Evolutionary conservation across 2,329 filamentous ascomycete species (phyloP).

Genomic region (Diaporthe helianthi): DNA sequence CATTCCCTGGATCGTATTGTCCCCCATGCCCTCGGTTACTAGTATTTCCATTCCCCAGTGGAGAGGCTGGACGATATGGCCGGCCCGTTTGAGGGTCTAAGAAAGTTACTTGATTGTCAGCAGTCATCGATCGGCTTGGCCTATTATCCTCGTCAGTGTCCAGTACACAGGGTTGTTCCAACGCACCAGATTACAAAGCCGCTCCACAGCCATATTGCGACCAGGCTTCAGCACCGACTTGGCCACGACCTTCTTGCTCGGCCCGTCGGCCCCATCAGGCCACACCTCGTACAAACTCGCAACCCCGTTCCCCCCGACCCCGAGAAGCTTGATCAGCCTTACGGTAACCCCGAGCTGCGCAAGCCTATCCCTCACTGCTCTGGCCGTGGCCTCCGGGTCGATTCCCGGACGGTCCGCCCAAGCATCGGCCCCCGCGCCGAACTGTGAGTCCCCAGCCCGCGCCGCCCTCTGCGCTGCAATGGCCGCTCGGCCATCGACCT

Average conservation of each 20-base stretch:
- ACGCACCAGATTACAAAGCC: neutral
- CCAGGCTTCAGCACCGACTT: slow-evolving; percentile 6
- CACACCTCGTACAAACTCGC: neutral
- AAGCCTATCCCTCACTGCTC: neutral
- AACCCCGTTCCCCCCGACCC: neutral
- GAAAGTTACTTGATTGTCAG: neutral
- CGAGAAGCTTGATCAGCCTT: neutral
- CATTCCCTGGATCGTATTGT: neutral
- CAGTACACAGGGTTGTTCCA: neutral
- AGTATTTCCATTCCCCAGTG: neutral
- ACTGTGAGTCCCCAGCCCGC: neutral
- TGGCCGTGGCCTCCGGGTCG: neutral
- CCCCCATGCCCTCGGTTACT: no score
- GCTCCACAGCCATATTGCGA: neutral
- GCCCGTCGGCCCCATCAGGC: neutral
- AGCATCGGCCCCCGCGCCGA: neutral
- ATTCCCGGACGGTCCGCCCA: no score
- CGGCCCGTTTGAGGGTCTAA: neutral
- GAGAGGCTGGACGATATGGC: neutral
- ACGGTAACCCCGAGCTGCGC: neutral
- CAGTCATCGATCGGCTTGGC: neutral
- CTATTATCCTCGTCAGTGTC: no score
- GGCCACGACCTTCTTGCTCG: slow-evolving; percentile 4
- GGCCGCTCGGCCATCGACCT: neutral
- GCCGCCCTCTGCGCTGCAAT: neutral